phyloP scores from a whole-genome alignment of 352 stramenopile species.

The Phytophthora brassicae region DNA sequence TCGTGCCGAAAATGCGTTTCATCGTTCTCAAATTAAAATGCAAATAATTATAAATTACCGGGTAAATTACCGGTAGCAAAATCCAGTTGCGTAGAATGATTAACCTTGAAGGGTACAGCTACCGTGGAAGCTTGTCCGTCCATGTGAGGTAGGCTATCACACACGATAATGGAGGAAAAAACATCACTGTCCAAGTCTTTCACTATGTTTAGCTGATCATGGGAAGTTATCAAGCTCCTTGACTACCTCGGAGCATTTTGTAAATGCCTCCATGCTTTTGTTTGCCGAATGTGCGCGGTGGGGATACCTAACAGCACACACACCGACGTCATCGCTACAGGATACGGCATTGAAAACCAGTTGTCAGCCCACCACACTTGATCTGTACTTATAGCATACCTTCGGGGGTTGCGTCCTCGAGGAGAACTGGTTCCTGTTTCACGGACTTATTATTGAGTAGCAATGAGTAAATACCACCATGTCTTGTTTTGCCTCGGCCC shows the following conservation, averaged over 20 bases:
- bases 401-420: constrained; percentile 47
- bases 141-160: too few relatives aligned
- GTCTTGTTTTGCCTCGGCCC: constrained; percentile 55
- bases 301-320: constrained; percentile 20
- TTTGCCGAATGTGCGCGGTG: constrained; percentile 42
- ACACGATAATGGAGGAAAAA: too few relatives aligned
- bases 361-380: neutral
- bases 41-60: neutral
- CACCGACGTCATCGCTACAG: too few relatives aligned
- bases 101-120: too few relatives aligned
- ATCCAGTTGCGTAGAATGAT: too few relatives aligned
- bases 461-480: constrained; percentile 80
- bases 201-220: neutral
- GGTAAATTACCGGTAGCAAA: neutral
- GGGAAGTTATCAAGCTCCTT: constrained; percentile 8
- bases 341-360: too few relatives aligned
- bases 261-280: constrained; percentile 75
- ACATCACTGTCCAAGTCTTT: neutral
- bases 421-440: constrained; percentile 53
- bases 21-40: constrained; percentile 31
- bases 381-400: constrained; percentile 5
- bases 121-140: too few relatives aligned
- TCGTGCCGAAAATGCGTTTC: constrained; percentile 88
- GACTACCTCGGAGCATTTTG: constrained; percentile 48
- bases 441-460: constrained; percentile 60